Percentiles rank a stretch among this genome's conserved stretches.
Evolutionary conservation across 2,329 filamentous ascomycete genomes (phyloP).

Genomic region (Diaporthe sp.): DNA sequence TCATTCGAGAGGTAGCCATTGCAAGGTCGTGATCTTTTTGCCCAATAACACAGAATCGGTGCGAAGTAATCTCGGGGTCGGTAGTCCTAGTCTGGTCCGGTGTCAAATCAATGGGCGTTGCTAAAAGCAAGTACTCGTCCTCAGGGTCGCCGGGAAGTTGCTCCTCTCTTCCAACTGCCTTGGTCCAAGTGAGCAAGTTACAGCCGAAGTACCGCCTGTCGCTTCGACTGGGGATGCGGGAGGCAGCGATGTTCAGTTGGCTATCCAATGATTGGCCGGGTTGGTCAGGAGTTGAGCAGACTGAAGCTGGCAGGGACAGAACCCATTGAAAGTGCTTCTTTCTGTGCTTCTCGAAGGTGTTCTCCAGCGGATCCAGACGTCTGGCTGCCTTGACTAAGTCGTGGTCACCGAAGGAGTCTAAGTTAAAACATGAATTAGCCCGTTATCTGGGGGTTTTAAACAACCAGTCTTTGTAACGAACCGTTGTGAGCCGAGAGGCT

Average conservation of each 20-base stretch:
- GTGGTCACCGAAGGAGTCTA: constrained; percentile 37
- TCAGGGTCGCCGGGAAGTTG: constrained; percentile 46
- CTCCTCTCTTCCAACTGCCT: constrained; percentile 45
- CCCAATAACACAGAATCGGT: constrained; percentile 35
- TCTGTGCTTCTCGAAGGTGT: constrained; percentile 58
- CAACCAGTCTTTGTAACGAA: constrained; percentile 1
- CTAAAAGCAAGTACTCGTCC: constrained; percentile 62
- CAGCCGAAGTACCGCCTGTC: constrained; percentile 43
- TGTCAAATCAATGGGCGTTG: constrained; percentile 56
- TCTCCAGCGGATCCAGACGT: constrained; percentile 41
- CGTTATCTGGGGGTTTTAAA: neutral
- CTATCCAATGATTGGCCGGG: neutral
- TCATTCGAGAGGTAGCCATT: constrained; percentile 26
- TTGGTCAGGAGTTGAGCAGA: constrained; percentile 24
- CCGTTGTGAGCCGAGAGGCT: constrained; percentile 11
- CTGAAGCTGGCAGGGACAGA: constrained; percentile 54
- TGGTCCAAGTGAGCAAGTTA: constrained; percentile 61
- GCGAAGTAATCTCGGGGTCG: constrained; percentile 27
- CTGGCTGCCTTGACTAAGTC: constrained; percentile 39
- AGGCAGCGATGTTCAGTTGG: neutral
- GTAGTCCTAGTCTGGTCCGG: neutral
- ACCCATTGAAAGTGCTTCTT: constrained; percentile 66
- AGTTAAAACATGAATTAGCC: neutral
- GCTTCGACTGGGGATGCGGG: neutral
- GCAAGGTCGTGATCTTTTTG: constrained; percentile 6